Evolutionary conservation across 2,329 filamentous ascomycete genomes (phyloP).

Genomic region (Ophiostoma sp.): DNA sequence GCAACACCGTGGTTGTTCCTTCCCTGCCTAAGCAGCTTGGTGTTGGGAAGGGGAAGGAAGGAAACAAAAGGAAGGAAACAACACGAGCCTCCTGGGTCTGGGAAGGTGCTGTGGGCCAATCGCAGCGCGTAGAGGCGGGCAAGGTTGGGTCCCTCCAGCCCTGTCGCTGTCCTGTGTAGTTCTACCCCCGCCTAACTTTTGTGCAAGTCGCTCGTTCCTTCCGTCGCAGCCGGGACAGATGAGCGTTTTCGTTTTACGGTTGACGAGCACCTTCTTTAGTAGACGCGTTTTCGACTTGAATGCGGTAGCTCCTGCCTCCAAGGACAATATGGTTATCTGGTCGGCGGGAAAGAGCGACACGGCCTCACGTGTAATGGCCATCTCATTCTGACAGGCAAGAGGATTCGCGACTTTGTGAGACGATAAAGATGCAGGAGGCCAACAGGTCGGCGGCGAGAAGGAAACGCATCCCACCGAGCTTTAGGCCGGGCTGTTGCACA

Average conservation of each 20-base stretch:
- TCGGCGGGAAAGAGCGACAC: neutral
- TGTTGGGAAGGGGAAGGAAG: too few relatives aligned
- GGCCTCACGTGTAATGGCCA: neutral
- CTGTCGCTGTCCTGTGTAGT: conserved; percentile 3
- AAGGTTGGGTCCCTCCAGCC: conserved; percentile 26
- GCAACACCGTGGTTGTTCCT: neutral
- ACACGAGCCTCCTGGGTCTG: neutral
- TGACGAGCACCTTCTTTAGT: neutral
- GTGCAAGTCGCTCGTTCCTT: neutral
- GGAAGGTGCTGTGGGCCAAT: neutral
- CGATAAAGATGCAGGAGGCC: neutral
- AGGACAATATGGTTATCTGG: neutral
- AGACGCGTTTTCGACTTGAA: neutral
- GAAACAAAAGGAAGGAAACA: neutral
- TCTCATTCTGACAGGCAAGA: neutral
- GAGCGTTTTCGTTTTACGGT: neutral
- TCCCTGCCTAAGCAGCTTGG: conserved; percentile 4
- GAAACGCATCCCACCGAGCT: neutral
- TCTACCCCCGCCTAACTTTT: neutral
- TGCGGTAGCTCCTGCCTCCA: neutral
- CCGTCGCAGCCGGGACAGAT: conserved; percentile 4
- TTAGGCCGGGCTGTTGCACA: neutral
- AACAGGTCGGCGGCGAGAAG: neutral
- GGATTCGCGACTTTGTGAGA: conserved; percentile 7
- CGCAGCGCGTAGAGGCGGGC: conserved; percentile 27